phyloP scores from a whole-genome alignment of 768 basidiomycete genomes.

The Collybia sp. region DNA sequence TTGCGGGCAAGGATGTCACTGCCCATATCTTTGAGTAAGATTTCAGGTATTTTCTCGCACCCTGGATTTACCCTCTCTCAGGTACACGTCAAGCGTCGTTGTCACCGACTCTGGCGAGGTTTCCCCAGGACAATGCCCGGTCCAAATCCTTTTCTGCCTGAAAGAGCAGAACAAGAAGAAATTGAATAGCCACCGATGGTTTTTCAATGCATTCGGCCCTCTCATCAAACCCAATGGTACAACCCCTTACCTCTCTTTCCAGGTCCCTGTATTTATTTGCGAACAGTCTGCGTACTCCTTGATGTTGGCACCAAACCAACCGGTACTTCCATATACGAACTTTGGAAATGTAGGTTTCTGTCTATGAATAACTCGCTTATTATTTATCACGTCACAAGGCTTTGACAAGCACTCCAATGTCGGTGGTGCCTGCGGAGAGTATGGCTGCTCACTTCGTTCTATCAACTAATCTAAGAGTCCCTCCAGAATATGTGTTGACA shows the following conservation, averaged over 20 bases:
- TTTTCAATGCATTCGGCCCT: slow-evolving; percentile 94
- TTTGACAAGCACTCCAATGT: slow-evolving; percentile 84
- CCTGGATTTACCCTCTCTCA: slow-evolving; percentile 15
- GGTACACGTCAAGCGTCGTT: slow-evolving; percentile 75
- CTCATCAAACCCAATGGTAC: slow-evolving; percentile 79
- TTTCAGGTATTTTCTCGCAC: background rate
- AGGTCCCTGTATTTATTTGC: background rate
- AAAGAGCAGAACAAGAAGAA: slow-evolving; percentile 99
- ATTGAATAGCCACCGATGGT: slow-evolving; percentile 94
- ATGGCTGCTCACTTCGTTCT: slow-evolving; percentile 10
- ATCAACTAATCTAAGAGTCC: background rate
- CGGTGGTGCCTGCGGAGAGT: slow-evolving; percentile 96
- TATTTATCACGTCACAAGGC: slow-evolving; percentile 28
- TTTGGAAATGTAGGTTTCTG: slow-evolving; percentile 81
- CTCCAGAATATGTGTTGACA: slow-evolving; percentile 75
- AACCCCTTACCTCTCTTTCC: slow-evolving; percentile 8
- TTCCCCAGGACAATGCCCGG: slow-evolving; percentile 66
- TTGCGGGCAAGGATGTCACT: slow-evolving; percentile 86
- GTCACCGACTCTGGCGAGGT: slow-evolving; percentile 82
- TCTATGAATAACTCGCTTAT: background rate
- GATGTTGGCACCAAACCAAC: slow-evolving; percentile 97
- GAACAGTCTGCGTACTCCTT: slow-evolving; percentile 77
- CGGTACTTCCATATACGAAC: slow-evolving; percentile 90
- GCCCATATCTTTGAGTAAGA: slow-evolving; percentile 90
- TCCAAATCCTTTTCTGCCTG: slow-evolving; percentile 86